Evolutionary conservation across 2,329 filamentous ascomycete genomes (phyloP).

Genomic region (Alternaria sp.): DNA sequence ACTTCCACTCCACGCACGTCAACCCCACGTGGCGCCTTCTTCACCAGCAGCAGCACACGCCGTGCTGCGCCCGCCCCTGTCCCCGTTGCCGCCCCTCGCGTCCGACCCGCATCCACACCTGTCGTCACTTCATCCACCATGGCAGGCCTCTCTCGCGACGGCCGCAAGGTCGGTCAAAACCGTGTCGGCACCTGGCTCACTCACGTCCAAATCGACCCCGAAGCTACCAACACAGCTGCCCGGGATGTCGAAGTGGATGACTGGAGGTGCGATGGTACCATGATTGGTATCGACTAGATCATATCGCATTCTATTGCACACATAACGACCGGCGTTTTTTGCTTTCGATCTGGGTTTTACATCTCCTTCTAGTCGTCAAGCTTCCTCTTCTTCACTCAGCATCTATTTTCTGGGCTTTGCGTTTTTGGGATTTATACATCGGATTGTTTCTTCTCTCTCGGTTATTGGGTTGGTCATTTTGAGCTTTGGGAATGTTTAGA

Average conservation of each 20-base stretch:
- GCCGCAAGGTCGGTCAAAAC: constrained; percentile 43
- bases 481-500: constrained; percentile 3
- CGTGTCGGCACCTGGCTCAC: constrained; percentile 49
- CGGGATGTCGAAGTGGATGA: constrained; percentile 45
- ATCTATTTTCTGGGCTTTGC: not conserved
- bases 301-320: not conserved
- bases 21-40: constrained; percentile 29
- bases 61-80: constrained; percentile 21
- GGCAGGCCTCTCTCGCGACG: constrained; percentile 47
- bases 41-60: constrained; percentile 35
- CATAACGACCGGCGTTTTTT: constrained; percentile 14
- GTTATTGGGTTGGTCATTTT: not conserved
- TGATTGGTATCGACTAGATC: constrained; percentile 43
- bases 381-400: not conserved
- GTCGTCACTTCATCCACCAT: constrained; percentile 38
- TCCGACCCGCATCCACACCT: constrained; percentile 13
- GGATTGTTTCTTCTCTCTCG: not conserved
- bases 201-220: constrained; percentile 44
- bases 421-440: not conserved
- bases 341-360: not conserved
- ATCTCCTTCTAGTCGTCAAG: not conserved
- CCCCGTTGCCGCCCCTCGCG: not conserved
- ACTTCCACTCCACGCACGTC: constrained; percentile 26
- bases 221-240: constrained; percentile 43
- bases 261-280: constrained; percentile 44